Evolutionary conservation across 2,329 filamentous ascomycete species (phyloP).

Genomic region (Penicillium brevicompactum): DNA sequence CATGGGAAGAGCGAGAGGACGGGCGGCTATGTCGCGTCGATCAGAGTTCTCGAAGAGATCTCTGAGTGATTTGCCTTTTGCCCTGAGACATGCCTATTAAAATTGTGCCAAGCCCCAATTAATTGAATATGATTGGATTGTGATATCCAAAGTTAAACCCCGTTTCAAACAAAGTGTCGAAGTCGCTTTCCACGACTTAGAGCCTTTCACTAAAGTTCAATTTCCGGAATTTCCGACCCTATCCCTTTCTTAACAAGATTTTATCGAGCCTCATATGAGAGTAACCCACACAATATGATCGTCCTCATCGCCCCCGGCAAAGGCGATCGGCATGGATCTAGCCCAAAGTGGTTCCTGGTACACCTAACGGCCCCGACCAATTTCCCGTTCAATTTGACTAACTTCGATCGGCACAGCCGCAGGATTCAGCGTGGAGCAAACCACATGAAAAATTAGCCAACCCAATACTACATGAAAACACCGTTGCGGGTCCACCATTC

Average conservation of each 20-base stretch:
- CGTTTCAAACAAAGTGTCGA: neutral
- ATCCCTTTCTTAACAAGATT: too few species aligned
- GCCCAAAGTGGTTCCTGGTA: neutral
- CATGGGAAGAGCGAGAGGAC: slow-evolving; percentile 2
- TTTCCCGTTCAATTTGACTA: neutral
- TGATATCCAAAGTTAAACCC: neutral
- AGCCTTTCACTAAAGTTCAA: neutral
- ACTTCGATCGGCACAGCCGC: neutral
- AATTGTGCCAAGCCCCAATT: neutral
- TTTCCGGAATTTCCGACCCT: neutral
- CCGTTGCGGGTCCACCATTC: neutral
- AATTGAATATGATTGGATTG: neutral
- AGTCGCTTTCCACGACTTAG: neutral
- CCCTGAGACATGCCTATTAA: neutral
- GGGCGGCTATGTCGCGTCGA: neutral
- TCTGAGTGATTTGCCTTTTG: neutral
- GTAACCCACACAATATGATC: too few species aligned
- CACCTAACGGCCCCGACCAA: neutral
- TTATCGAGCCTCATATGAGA: too few species aligned
- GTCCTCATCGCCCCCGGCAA: neutral
- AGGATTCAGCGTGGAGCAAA: neutral
- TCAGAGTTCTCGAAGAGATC: neutral
- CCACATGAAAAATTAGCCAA: neutral
- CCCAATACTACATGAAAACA: neutral
- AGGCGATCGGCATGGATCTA: neutral